Evolutionary conservation across 345 rosid species (phyloP), one percentile per base, ranked within the genome.

Genomic region (Cardamine chenopodiifolia): DNA sequence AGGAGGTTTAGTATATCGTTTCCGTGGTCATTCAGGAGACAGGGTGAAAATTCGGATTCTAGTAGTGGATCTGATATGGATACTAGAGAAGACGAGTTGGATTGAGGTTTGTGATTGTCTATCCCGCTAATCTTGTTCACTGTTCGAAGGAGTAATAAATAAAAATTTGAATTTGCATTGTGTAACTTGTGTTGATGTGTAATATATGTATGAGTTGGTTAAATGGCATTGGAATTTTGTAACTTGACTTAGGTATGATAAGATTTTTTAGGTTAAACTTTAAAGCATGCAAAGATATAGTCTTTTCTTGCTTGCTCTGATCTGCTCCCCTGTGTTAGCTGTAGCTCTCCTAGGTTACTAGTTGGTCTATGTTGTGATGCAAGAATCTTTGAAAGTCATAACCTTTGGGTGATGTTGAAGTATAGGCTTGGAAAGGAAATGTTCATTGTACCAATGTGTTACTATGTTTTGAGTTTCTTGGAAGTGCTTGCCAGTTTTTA

Each of bases 1-100:
- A 83, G 88, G 68, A 83, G 89, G 72, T 80, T 86, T 75, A 83
- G 85, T 62, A 83, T 89, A 53, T 80, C 89, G 0, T 68, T 89
- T 78, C 91, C 90, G 2, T 86, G 88, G 93, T 80, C 83, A 1
- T 85, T 83, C 52, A 71, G 82, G 60, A 59, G 69, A 52, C 40
- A 20, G 0, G 68, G 60, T 66, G 68, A 18, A 4, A 31, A 59
- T 66, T 63, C 76, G 50, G 71, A 65, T 26, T 77, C 75, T 54
- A 67, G 76, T 4, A 85, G 83, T 73, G 77, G 73, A 4, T 57
- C 83, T n/a, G 82, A 77, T 77, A 56, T 81, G 8, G 88, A 82
- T 63, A 79, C 88, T 50, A 73, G 85, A 61, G 81, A 80, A 66
- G 90, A 84, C 79, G 85, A 86, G 52, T 81, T 88, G 76, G 87